phyloP scores from a whole-genome alignment of 768 basidiomycete genomes.

The Pulveroboletus sp. region DNA sequence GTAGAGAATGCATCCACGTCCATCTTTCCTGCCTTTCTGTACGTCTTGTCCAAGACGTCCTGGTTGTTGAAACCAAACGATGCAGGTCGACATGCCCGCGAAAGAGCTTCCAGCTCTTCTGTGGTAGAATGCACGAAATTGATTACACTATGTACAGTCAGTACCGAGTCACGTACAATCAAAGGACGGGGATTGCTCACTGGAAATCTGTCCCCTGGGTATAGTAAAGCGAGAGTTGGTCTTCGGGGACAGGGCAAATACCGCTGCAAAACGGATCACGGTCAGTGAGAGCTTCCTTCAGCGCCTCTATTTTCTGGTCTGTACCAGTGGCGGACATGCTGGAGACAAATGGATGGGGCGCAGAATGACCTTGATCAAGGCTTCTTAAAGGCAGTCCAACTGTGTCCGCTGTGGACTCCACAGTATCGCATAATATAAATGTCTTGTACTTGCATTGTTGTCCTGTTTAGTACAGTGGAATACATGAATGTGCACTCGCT shows the following conservation, averaged over 20 bases:
- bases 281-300: neutral
- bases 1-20: neutral
- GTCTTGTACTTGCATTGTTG: too few species aligned
- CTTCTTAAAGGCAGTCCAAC: too few species aligned
- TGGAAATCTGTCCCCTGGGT: neutral
- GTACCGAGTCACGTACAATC: too few species aligned
- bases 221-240: constrained; percentile 1
- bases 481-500: too few species aligned
- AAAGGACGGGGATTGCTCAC: neutral
- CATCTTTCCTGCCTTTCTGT: neutral
- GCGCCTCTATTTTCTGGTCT: neutral
- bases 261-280: neutral
- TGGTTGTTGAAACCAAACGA: constrained; percentile 33
- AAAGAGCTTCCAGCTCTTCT: constrained; percentile 21
- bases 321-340: too few species aligned
- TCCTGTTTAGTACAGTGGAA: too few species aligned
- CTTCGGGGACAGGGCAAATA: neutral
- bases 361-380: too few species aligned
- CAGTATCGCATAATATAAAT: too few species aligned
- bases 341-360: too few species aligned
- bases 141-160: neutral
- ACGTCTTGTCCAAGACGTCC: neutral
- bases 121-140: neutral
- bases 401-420: too few species aligned
- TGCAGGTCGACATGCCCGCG: constrained; percentile 37